Percentiles rank a stretch among this genome's conserved stretches.
Evolutionary conservation across 2,329 filamentous ascomycete genomes (phyloP).

Genomic region (Alternaria panax): DNA sequence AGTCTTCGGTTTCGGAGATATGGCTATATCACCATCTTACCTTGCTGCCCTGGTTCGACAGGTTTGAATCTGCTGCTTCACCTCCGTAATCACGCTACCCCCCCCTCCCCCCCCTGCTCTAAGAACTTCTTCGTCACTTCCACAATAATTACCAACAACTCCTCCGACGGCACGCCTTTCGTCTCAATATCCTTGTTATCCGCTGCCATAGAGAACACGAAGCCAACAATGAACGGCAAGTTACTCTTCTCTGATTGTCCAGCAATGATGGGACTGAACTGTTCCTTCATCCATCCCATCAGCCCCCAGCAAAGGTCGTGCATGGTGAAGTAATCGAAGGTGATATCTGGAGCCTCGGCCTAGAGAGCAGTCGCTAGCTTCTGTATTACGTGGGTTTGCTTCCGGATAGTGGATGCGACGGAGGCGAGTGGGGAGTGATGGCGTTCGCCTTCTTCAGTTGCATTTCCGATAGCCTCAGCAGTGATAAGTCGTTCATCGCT

Average conservation of each 20-base stretch:
- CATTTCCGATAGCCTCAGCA: neutral
- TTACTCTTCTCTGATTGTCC: neutral
- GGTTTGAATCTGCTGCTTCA: neutral
- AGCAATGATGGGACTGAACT: neutral
- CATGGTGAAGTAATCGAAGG: neutral
- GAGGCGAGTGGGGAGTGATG: neutral
- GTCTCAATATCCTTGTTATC: neutral
- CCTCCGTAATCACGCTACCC: neutral
- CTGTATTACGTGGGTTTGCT: neutral
- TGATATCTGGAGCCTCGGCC: neutral
- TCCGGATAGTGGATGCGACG: neutral
- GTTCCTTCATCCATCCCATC: neutral
- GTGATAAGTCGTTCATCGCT: neutral
- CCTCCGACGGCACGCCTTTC: neutral
- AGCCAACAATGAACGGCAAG: slow-evolving; percentile 2
- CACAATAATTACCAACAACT: neutral
- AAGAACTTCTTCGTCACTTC: neutral
- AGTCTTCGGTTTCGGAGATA: no score
- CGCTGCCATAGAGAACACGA: neutral
- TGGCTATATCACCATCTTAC: no score
- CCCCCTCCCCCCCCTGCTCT: no score
- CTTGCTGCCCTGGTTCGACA: no score
- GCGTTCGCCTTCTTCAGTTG: neutral
- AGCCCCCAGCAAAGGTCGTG: neutral
- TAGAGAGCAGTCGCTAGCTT: neutral